phyloP scores from a whole-genome alignment of 768 basidiomycete genomes.

The Rossbeevera mucosa region DNA sequence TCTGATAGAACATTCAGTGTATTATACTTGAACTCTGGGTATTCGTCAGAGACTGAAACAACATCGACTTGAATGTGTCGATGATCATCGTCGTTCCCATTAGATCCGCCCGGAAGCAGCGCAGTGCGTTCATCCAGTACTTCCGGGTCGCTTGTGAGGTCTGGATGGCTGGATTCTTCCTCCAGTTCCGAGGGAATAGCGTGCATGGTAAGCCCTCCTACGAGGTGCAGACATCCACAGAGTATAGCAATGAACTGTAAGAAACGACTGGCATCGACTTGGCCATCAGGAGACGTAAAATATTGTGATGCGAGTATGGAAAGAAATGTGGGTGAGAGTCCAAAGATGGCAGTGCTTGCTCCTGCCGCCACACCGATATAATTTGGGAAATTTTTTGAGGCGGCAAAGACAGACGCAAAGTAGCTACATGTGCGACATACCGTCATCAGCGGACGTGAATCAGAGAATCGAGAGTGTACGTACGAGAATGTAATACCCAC shows the following conservation, averaged over 20 bases:
- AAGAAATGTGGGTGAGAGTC: conserved; percentile 75
- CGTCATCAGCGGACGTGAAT: not conserved
- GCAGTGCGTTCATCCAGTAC: conserved; percentile 26
- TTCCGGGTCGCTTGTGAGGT: conserved; percentile 12
- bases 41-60: conserved; percentile 24
- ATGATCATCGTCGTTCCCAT: conserved; percentile 5
- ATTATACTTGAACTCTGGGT: conserved; percentile 16
- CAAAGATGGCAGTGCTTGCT: conserved; percentile 65
- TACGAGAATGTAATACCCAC: conserved; percentile 72
- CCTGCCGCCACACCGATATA: conserved; percentile 66
- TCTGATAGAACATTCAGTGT: conserved; percentile 48
- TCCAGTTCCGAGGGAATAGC: conserved; percentile 9
- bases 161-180: not conserved
- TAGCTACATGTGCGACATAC: conserved; percentile 35
- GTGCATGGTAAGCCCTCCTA: conserved; percentile 47
- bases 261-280: conserved; percentile 47
- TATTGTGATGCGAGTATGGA: conserved; percentile 57
- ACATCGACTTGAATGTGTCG: conserved; percentile 18
- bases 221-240: conserved; percentile 48
- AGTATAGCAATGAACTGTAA: conserved; percentile 53
- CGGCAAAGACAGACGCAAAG: conserved; percentile 72
- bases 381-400: conserved; percentile 63
- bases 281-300: conserved; percentile 48
- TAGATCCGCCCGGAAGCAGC: conserved; percentile 28
- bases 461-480: conserved; percentile 25